Base-by-base conservation (phyloP, 148 eudicot genomes). In the Simmondsia chinensis region DNA sequence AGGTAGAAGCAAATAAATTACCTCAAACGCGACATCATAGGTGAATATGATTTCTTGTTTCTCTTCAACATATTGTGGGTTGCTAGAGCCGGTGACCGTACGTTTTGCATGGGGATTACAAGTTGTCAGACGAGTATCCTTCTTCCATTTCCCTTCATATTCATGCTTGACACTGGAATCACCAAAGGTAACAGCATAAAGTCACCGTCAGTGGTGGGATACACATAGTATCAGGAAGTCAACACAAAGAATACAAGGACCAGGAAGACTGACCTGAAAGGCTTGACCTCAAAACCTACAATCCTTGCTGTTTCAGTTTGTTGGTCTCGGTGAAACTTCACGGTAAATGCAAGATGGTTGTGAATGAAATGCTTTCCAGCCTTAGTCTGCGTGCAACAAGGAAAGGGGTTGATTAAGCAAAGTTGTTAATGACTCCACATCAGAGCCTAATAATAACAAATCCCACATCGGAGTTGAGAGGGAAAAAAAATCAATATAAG, bases 91-190 rank as follows among this genome's bases (percentile, higher is more conserved):
- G 24, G 56, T 37, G 28, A 51, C 44, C 8, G 46, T 51, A 6
- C 56, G 56, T 25, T 18, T 51, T 17, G 56, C 56, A 51, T 51
- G 56, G 19, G 56, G 56, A 16, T 51, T 45, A 18, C 56, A 51
- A 7, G 44, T 36, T 15, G 56, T 36, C 18, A 51, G 38, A 20
- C 46, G 56, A 17, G 45, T 39, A 10, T 51, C 38, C 1, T 51
- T 33, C 10, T 23, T 51, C 56, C 56, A 51, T 51, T 51, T 31
- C 27, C 56, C 56, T 39, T 51, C 56, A 27, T 51, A 51, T 39
- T 51, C 56, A 24, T 51, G 56, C 46, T 51, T 51, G 22, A 51
- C 56, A 51, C 56, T 51, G 56, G 9, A 16, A 28, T 15, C 15
- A 29, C 16, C 27, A 20, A 29, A 8, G 7, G 14, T 10, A 18